Conservation (phyloP, 192 early-diverging fungal species). For the Backusella luteola region DNA sequence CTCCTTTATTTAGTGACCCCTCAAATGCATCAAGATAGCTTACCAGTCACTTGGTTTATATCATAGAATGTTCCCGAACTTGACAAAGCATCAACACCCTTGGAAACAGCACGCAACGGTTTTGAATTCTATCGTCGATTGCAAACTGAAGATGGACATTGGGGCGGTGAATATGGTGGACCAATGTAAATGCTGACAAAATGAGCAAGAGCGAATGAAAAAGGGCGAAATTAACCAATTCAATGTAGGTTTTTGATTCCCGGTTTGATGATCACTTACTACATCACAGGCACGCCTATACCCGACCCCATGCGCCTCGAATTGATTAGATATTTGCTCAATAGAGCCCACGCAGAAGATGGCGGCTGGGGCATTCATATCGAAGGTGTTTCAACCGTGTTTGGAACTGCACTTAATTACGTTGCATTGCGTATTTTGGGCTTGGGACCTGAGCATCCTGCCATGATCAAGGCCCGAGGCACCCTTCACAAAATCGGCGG, state of each 20-base stretch:
- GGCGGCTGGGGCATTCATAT: constrained; percentile 99
- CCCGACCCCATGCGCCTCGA: constrained; percentile 68
- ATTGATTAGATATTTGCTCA: constrained; percentile 85
- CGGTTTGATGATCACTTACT: constrained; percentile 85
- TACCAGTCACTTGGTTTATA: background rate
- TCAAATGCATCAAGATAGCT: background rate
- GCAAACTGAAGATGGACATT: constrained; percentile 94
- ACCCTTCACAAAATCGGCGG: constrained; percentile 86
- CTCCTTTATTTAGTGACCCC: background rate
- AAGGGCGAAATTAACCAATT: background rate
- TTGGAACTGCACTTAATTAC: constrained; percentile 97
- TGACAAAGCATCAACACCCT: constrained; percentile 61
- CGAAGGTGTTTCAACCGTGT: constrained; percentile 88
- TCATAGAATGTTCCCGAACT: constrained; percentile 52
- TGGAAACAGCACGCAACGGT: constrained; percentile 88
- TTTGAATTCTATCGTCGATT: constrained; percentile 83
- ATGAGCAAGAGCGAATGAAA: background rate
- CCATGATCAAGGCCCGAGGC: constrained; percentile 74
- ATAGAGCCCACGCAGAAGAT: constrained; percentile 77
- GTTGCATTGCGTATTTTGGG: constrained; percentile 86
- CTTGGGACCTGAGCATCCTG: constrained; percentile 82
- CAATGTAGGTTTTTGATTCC: constrained; percentile 76
- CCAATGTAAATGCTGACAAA: constrained; percentile 58
- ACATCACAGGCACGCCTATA: constrained; percentile 74
- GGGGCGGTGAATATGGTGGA: constrained; percentile 94